phyloP scores from a whole-genome alignment of 148 eudicot genomes.

The Rhododendron griersonianum region DNA sequence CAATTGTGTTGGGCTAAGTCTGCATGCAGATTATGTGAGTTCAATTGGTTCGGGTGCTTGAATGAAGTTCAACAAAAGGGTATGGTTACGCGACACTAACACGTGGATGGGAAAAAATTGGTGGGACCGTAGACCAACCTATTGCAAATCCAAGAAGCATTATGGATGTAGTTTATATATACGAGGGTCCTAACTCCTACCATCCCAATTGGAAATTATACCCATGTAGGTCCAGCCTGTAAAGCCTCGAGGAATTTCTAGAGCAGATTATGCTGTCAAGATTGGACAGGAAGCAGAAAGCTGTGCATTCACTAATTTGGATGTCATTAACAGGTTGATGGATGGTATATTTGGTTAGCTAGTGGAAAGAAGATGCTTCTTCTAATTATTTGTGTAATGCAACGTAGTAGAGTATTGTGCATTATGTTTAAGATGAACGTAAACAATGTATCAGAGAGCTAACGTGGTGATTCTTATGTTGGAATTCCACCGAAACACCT shows the following conservation, averaged over 20 bases:
- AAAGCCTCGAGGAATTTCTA: neutral
- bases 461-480: neutral
- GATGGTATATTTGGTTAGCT: neutral
- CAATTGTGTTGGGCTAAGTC: neutral
- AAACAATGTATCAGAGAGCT: neutral
- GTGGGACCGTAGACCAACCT: neutral
- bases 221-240: neutral
- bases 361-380: neutral
- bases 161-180: neutral
- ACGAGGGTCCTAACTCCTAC: neutral
- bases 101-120: neutral
- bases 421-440: neutral
- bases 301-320: neutral
- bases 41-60: neutral
- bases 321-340: neutral
- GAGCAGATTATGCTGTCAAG: neutral
- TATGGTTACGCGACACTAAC: neutral
- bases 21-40: neutral
- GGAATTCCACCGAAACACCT: neutral
- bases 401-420: neutral
- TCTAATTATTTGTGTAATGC: neutral
- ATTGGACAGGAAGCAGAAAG: neutral
- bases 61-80: neutral
- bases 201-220: neutral
- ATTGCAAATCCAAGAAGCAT: neutral